Percentiles rank a stretch among this genome's conserved stretches.
These are phyloP conservation scores for Irpex sp. DNA, from an alignment of 1,284 basidiomycete genomes.

Conservation along the genomic window DNA sequence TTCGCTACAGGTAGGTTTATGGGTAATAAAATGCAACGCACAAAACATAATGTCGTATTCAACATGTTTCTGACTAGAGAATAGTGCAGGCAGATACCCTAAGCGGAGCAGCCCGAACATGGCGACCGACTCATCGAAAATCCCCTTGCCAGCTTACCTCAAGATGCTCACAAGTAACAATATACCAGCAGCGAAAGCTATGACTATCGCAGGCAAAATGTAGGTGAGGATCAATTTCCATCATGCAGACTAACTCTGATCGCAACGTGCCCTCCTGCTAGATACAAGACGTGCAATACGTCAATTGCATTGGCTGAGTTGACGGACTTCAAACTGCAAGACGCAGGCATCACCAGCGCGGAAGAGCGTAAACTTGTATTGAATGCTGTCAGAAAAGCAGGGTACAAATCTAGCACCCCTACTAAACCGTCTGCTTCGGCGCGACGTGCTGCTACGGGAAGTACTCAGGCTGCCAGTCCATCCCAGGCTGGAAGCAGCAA, in stretches of 20 bases:
- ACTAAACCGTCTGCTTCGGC: not conserved
- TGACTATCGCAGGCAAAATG: constrained; percentile 75
- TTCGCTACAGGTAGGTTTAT: not conserved
- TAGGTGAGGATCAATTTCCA: constrained; percentile 29
- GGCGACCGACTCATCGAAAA: constrained; percentile 28
- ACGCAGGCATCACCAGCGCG: constrained; percentile 58
- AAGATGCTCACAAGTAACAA: constrained; percentile 62
- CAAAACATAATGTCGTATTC: no score
- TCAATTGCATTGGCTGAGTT: constrained; percentile 51
- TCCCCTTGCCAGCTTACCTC: constrained; percentile 69
- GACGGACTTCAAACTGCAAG: constrained; percentile 52
- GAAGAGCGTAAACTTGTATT: constrained; percentile 63
- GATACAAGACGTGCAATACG: constrained; percentile 73
- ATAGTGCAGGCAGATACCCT: no score
- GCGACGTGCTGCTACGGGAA: constrained; percentile 5
- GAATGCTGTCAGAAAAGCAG: constrained; percentile 59
- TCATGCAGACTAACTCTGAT: not conserved
- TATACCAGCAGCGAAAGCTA: constrained; percentile 68
- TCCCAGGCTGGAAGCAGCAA: constrained; percentile 3
- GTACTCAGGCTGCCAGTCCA: constrained; percentile 3
- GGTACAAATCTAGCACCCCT: constrained; percentile 34
- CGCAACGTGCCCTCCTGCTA: constrained; percentile 22
- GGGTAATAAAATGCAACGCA: no score
- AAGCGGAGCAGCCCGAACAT: not conserved
- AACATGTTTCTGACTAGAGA: no score